Evolutionary conservation across 192 early-diverging fungal genomes (phyloP), one percentile per base, ranked within the genome.

Genomic region (Entomortierella parvispora): DNA sequence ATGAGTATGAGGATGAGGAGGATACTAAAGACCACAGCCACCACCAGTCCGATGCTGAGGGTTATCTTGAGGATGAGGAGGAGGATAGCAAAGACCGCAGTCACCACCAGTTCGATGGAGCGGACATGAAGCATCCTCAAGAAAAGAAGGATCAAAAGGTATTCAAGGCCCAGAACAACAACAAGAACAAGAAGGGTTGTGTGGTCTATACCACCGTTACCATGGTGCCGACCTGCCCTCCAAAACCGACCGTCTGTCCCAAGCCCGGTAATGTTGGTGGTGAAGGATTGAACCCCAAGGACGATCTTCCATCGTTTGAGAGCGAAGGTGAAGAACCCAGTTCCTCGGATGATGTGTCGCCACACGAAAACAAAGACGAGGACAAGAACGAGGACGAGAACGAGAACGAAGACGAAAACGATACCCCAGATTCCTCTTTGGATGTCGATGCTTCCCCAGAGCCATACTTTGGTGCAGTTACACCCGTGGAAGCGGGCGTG

Each of bases 181-280:
- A 48, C 23, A 3, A 45, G 11, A 8, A 31, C 43, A 23, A 58
- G n/a, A n/a, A n/a, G n/a, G n/a, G n/a, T 31, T 61, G 51, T 15
- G 25, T 55, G 17, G 50, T 54, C 18, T 54, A 60, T 44, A 40
- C 42, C 29, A 62, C 68, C 43, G 57, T 61, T 42, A 44, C 51
- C 43, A 25, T 71, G 9, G 59, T 62, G 31, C 50, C 50, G 3
- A 46, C 45, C 4, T 51, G 61, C 4, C 48, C 32, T 51, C 49
- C 33, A 7, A 33, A 1, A 11, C 42, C 1, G 33, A 17, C 2
- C 26, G 2, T 12, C 57, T 0, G 4, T 40, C 37, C 37, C 5
- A 40, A 40, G 37, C 37, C 37, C 37, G 7, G 7, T 9, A 12
- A 12, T 40, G 7, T 12, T 40, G 7, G 32, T n/a, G 33, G 31